Evolutionary conservation across 2,329 filamentous ascomycete genomes (phyloP).

Genomic region (Cladophialophora exuberans): DNA sequence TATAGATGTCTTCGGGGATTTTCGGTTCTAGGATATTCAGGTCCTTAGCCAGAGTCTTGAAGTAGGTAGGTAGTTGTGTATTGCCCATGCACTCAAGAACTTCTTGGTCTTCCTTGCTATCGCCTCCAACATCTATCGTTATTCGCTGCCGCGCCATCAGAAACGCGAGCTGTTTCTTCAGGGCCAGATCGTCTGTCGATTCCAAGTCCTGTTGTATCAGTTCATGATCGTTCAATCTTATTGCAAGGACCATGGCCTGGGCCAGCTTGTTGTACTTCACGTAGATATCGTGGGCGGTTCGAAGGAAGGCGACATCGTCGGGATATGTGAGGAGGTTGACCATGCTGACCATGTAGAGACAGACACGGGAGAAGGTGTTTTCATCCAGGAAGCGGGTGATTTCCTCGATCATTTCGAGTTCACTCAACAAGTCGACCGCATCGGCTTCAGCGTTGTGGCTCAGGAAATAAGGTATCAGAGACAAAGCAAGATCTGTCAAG

Average conservation of each 20-base stretch:
- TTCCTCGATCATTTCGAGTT: constrained; percentile 94
- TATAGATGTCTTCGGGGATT: constrained; percentile 98
- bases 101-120: constrained; percentile 70
- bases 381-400: constrained; percentile 89
- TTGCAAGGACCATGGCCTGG: constrained; percentile 91
- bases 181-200: constrained; percentile 74
- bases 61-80: constrained; percentile 83
- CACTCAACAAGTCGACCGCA: constrained; percentile 94
- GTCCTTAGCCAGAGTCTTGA: constrained; percentile 92
- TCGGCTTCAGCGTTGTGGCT: constrained; percentile 98
- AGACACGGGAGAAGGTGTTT: constrained; percentile 90
- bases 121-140: constrained; percentile 68
- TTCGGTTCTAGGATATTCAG: constrained; percentile 96
- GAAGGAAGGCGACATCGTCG: constrained; percentile 93
- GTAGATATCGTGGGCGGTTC: constrained; percentile 91
- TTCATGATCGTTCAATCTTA: constrained; percentile 83
- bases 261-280: constrained; percentile 89
- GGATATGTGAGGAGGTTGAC: constrained; percentile 96
- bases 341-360: constrained; percentile 98
- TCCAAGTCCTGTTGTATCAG: constrained; percentile 83
- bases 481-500: constrained; percentile 78
- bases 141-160: constrained; percentile 90
- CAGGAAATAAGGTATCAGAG: constrained; percentile 90
- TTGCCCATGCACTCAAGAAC: constrained; percentile 85
- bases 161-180: constrained; percentile 94